A percentile compares a stretch with the other conserved stretches of the same genome.
Evolutionary conservation across 2,329 filamentous ascomycete genomes (phyloP).

Genomic region (Colletotrichum gloeosporioides): DNA sequence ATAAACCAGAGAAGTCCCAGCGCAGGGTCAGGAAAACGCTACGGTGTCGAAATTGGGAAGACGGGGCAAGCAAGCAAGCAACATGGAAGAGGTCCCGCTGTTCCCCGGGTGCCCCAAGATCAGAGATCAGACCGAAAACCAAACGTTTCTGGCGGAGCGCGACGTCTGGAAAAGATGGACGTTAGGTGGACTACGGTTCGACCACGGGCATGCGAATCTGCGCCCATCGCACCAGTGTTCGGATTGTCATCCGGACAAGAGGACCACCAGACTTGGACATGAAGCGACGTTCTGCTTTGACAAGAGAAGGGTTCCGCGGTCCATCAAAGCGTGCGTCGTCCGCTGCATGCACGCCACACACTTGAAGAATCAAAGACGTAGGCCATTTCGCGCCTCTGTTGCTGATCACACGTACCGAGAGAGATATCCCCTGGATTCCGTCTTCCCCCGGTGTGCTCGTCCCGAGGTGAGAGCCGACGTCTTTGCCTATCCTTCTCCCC

Average conservation of each 20-base stretch:
- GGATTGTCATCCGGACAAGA: constrained; percentile 19
- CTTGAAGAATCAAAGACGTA: background rate
- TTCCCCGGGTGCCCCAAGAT: constrained; percentile 4
- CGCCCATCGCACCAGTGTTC: constrained; percentile 1
- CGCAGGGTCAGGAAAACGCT: background rate
- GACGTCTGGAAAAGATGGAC: background rate
- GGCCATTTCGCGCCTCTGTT: background rate
- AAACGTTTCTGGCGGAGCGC: constrained; percentile 1
- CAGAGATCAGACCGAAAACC: constrained; percentile 17
- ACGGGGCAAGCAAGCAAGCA: background rate
- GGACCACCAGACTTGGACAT: background rate
- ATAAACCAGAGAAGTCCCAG: background rate
- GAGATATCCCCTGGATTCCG: background rate
- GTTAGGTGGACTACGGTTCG: background rate
- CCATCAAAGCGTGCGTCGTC: constrained; percentile 13
- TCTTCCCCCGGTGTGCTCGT: background rate
- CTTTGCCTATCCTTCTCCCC: background rate
- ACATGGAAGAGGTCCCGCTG: constrained; percentile 4
- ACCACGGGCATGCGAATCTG: background rate
- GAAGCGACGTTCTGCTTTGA: constrained; percentile 9
- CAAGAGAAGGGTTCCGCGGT: constrained; percentile 2
- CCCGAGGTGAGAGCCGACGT: background rate
- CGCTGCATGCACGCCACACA: background rate
- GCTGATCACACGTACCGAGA: background rate
- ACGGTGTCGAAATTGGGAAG: background rate